Conservation (phyloP, 2,329 filamentous ascomycete species). For the Alternaria triticimaculans region DNA sequence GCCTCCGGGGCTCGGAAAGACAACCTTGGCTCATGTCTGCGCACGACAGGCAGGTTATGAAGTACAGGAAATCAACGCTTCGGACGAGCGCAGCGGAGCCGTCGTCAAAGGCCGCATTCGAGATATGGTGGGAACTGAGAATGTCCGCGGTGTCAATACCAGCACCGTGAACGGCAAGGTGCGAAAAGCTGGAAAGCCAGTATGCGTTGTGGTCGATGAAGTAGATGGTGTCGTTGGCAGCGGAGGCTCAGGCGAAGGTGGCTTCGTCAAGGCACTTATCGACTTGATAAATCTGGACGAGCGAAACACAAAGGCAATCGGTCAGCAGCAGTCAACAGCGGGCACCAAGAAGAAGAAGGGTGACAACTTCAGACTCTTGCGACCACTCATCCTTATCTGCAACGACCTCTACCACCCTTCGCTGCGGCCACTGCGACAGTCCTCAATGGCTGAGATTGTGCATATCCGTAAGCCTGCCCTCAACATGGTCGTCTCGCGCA, state of each 20-base stretch:
- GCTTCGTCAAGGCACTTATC: slow-evolving; percentile 93
- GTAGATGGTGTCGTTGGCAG: slow-evolving; percentile 88
- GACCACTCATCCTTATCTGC: slow-evolving; percentile 92
- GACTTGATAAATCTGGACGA: slow-evolving; percentile 88
- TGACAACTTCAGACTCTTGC: slow-evolving; percentile 84
- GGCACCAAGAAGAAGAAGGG: slow-evolving; percentile 70
- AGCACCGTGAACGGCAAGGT: slow-evolving; percentile 62
- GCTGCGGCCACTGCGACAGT: slow-evolving; percentile 81
- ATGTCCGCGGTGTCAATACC: slow-evolving; percentile 74
- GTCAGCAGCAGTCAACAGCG: slow-evolving; percentile 41
- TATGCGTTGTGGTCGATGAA: slow-evolving; percentile 95
- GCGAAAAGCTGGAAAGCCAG: slow-evolving; percentile 78
- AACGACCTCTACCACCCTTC: slow-evolving; percentile 96
- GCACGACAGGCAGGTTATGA: slow-evolving; percentile 95
- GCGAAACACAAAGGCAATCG: slow-evolving; percentile 67
- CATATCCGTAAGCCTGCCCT: slow-evolving; percentile 88
- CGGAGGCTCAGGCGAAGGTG: slow-evolving; percentile 78
- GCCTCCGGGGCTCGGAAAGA: slow-evolving; percentile 93
- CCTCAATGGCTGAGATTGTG: slow-evolving; percentile 86
- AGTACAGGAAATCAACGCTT: slow-evolving; percentile 96
- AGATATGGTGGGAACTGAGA: slow-evolving; percentile 92
- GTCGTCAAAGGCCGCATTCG: slow-evolving; percentile 91
- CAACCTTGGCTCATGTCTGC: slow-evolving; percentile 93
- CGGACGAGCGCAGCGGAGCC: slow-evolving; percentile 87
- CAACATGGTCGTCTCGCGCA: slow-evolving; percentile 80